phyloP scores from a whole-genome alignment of 805 yeast genomes.

The Kuraishia floccosa region DNA sequence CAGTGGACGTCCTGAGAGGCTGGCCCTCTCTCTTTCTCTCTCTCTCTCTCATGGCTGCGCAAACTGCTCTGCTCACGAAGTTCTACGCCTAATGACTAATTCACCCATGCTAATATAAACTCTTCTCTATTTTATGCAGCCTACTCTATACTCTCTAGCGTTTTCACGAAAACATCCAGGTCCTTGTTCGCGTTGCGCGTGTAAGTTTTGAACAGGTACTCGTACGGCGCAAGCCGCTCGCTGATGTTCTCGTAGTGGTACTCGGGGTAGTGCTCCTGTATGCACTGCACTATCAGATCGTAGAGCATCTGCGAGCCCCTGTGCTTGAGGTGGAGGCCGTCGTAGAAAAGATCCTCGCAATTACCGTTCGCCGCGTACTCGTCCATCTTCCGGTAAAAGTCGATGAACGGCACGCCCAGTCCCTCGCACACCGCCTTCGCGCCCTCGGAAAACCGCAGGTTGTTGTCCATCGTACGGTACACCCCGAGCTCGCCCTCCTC shows the following conservation, averaged over 20 bases:
- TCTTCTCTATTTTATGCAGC: no score
- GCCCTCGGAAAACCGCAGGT: conserved; percentile 39
- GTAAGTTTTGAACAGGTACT: no score
- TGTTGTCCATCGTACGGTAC: conserved; percentile 31
- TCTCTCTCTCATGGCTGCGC: neutral
- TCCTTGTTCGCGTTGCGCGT: no score
- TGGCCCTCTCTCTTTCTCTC: neutral
- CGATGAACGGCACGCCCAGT: conserved; percentile 44
- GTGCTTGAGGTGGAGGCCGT: conserved; percentile 35
- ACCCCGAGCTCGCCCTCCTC: conserved; percentile 26
- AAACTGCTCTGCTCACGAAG: no score
- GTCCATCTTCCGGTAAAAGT: conserved; percentile 35
- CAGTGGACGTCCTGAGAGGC: no score
- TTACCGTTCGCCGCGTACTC: conserved; percentile 13
- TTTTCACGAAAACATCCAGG: no score
- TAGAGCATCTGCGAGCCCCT: conserved; percentile 25
- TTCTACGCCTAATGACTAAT: no score
- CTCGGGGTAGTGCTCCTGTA: conserved; percentile 21
- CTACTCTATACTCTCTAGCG: no score
- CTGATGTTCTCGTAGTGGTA: neutral
- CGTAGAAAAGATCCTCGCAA: conserved; percentile 16
- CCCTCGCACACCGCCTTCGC: conserved; percentile 31
- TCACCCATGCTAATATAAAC: no score
- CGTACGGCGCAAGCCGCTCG: no score
- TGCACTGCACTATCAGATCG: conserved; percentile 18